These are phyloP conservation scores for Globisporangium ultimum DNA, from an alignment of 352 stramenopile species.

Conservation along the genomic window DNA sequence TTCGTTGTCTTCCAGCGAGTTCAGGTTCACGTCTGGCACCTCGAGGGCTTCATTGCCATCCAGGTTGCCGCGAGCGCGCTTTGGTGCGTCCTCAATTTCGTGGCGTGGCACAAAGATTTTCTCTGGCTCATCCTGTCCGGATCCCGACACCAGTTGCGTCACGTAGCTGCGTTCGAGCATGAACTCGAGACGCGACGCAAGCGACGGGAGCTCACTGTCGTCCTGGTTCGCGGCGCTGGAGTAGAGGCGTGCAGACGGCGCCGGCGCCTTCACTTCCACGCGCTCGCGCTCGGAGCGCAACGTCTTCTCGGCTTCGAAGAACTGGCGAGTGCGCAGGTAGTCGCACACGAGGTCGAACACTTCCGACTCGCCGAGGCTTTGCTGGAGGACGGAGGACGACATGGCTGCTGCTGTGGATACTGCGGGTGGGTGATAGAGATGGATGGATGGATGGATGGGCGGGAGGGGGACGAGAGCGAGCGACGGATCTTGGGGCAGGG, in stretches of 20 bases:
- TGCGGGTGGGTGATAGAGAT: not conserved
- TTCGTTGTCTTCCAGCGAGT: slow-evolving; percentile 26
- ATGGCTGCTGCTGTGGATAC: slow-evolving; percentile 14
- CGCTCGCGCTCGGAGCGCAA: slow-evolving; percentile 68
- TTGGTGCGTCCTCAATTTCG: slow-evolving; percentile 45
- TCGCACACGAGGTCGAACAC: slow-evolving; percentile 88
- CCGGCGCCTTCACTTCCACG: slow-evolving; percentile 18
- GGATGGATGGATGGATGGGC: not conserved
- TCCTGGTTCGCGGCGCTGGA: slow-evolving; percentile 32
- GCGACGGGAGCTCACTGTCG: slow-evolving; percentile 22
- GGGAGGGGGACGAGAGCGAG: not conserved
- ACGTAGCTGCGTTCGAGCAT: slow-evolving; percentile 85
- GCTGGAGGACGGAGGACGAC: slow-evolving; percentile 68
- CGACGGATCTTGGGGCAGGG: slow-evolving; percentile 2
- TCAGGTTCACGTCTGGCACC: slow-evolving; percentile 30
- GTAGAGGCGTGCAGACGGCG: slow-evolving; percentile 20
- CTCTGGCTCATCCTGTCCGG: slow-evolving; percentile 49
- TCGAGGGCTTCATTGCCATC: slow-evolving; percentile 72
- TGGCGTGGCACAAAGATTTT: slow-evolving; percentile 79
- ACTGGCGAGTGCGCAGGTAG: slow-evolving; percentile 84
- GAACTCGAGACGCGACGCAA: slow-evolving; percentile 68
- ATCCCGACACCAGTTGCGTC: slow-evolving; percentile 74
- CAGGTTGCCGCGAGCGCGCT: slow-evolving; percentile 56
- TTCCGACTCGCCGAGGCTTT: slow-evolving; percentile 78
- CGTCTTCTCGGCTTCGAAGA: slow-evolving; percentile 78